Evolutionary conservation across 164 flowering plant species (phyloP).

Genomic region (Umbilicus rupestris): DNA sequence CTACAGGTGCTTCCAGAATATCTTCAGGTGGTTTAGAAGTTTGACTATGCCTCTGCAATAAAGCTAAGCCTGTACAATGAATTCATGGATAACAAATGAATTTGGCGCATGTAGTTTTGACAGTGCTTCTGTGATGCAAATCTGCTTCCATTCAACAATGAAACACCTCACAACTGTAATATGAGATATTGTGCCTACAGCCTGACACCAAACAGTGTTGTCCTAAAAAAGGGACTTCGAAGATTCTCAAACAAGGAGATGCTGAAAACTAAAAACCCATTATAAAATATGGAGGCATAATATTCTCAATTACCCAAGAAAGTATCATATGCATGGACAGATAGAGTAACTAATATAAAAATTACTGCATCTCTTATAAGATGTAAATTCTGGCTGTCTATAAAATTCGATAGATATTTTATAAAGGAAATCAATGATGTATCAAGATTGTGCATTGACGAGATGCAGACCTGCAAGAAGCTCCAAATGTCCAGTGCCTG

Average conservation of each 20-base stretch:
- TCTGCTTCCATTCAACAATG: not conserved
- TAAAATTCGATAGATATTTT: not conserved
- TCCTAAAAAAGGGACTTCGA: not conserved
- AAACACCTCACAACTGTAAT: not conserved
- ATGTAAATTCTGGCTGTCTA: not conserved
- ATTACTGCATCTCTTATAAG: not conserved
- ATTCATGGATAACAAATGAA: not conserved
- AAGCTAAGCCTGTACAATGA: constrained; percentile 52
- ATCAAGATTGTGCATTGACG: not conserved
- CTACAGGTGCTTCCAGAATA: constrained; percentile 45
- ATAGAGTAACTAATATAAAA: not conserved
- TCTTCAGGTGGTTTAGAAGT: constrained; percentile 25
- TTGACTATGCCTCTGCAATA: constrained; percentile 37
- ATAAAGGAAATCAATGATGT: not conserved
- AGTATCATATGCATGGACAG: not conserved
- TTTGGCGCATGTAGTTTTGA: not conserved
- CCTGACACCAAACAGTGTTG: not conserved
- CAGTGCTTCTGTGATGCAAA: not conserved
- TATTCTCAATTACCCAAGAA: not conserved
- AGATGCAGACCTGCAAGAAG: constrained; percentile 57
- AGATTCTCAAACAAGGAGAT: not conserved
- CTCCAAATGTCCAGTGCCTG: constrained; percentile 88
- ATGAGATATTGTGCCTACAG: too few species aligned
- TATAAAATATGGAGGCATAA: not conserved
- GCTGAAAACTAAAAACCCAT: too few species aligned